Evolutionary conservation across 768 basidiomycete genomes (phyloP), one percentile per base, ranked within the genome.

Genomic region (Mycena vulgaris): DNA sequence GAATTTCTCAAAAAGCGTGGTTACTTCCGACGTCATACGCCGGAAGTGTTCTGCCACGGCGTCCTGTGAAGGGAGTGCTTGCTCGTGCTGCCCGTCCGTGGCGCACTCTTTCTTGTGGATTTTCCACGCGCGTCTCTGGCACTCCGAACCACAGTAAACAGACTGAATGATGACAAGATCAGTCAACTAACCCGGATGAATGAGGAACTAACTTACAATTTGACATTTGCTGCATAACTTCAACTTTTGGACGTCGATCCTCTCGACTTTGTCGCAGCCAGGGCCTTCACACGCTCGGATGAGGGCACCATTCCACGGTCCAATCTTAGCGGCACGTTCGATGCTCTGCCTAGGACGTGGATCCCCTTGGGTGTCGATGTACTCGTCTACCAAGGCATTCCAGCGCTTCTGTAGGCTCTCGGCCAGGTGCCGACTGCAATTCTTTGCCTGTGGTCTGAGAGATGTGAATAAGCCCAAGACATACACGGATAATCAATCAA

Each of bases 281-380:
- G 66, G 57, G 23, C 66, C 66, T 37, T 67, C 66, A 23, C 66
- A 67, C 16, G 25, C 14, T 45, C 66, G 51, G 61, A 60, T 16
- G 7, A 67, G 49, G 17, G 66, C 66, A 21, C 66, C 66, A 17
- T 55, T 23, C 66, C 66, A 67, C 6, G 59, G 35, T 8, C 66
- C 66, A 21, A 67, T 60, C 37, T 67, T 67, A 11, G 66, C 66
- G 2, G 48, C 58, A 14, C 66, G 58, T 37, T 67, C 66, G 19
- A 67, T 67, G n/a, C 9, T 28, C 14, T 61, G 31, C 42, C 23
- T 52, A 5, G 66, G 45, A 27, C 66, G 66, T 27, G 21, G 11
- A 17, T 67, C 66, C 3, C 30, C 8, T 23, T 61, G 37, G 4
- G 66, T 60, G 10, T n/a, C 39, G 5, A 67, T 67, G n/a, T 67